Conservation (phyloP, 2,329 filamentous ascomycete species). For the Penicillium vulpinum region DNA sequence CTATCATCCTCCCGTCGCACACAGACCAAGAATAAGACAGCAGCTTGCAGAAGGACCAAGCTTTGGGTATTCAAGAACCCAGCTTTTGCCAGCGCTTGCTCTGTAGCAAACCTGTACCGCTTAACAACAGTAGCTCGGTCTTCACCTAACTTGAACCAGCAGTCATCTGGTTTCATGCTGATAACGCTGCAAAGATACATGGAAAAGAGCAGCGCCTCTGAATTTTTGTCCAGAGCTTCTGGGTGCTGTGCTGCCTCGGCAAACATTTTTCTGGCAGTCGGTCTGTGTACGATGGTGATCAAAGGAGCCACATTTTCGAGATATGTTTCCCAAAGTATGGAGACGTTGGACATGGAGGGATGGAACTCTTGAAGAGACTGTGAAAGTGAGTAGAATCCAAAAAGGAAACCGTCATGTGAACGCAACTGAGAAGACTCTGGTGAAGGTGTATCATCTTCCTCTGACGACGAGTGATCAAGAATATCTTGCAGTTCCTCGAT, state of each 20-base stretch:
- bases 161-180: conserved; percentile 45
- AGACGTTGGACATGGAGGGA: conserved; percentile 53
- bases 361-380: conserved; percentile 59
- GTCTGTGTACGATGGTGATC: conserved; percentile 60
- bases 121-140: conserved; percentile 51
- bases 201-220: conserved; percentile 60
- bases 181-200: conserved; percentile 61
- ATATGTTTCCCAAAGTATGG: conserved; percentile 58
- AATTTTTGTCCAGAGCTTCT: conserved; percentile 53
- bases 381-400: conserved; percentile 59
- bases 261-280: conserved; percentile 54
- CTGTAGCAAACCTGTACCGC: conserved; percentile 62
- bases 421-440: conserved; percentile 44
- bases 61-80: conserved; percentile 64
- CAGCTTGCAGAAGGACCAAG: conserved; percentile 62
- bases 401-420: conserved; percentile 60
- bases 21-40: conserved; percentile 61
- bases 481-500: conserved; percentile 64
- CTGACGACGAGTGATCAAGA: conserved; percentile 58
- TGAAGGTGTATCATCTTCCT: conserved; percentile 56
- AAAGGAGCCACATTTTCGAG: conserved; percentile 63
- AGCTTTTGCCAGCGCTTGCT: conserved; percentile 64
- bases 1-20: conserved; percentile 43
- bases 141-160: conserved; percentile 50
- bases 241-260: conserved; percentile 52